Evolutionary conservation across 768 basidiomycete genomes (phyloP).

Genomic region (Tricholomella constricta): DNA sequence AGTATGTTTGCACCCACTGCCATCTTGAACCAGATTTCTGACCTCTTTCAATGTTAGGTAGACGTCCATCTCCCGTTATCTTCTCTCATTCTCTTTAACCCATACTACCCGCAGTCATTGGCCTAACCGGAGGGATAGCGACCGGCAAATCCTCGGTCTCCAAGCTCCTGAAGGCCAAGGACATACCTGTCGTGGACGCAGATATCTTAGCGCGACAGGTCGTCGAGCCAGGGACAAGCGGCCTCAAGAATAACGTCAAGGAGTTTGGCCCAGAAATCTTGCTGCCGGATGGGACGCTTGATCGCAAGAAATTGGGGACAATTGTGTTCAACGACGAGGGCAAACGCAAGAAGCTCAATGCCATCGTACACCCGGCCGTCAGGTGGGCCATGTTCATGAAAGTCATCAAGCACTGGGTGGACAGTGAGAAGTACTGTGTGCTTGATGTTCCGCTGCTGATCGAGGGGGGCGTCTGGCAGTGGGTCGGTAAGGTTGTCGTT

Average conservation of each 20-base stretch:
- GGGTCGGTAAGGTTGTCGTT: constrained; percentile 81
- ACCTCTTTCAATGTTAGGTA: constrained; percentile 13
- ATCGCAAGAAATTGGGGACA: constrained; percentile 80
- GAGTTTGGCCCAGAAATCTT: constrained; percentile 76
- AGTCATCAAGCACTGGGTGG: constrained; percentile 71
- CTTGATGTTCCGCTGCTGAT: constrained; percentile 92
- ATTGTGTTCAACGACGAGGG: constrained; percentile 81
- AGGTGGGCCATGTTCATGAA: constrained; percentile 70
- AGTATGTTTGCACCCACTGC: too few species aligned
- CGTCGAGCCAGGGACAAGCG: constrained; percentile 81
- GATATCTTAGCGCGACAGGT: constrained; percentile 87
- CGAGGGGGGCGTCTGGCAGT: constrained; percentile 83
- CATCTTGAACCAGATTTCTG: too few species aligned
- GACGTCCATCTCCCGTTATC: background rate
- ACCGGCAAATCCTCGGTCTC: constrained; percentile 97
- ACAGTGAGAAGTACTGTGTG: constrained; percentile 76
- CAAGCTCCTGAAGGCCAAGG: constrained; percentile 59
- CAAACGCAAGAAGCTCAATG: constrained; percentile 74
- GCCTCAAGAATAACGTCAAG: constrained; percentile 62
- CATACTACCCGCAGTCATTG: constrained; percentile 68
- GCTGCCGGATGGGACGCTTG: constrained; percentile 65
- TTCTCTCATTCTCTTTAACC: background rate
- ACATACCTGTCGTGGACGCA: constrained; percentile 89
- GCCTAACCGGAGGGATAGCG: constrained; percentile 95
- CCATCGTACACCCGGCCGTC: constrained; percentile 92